Conservation (phyloP, 306 rosid species). For the Gastrolobium bilobum region DNA sequence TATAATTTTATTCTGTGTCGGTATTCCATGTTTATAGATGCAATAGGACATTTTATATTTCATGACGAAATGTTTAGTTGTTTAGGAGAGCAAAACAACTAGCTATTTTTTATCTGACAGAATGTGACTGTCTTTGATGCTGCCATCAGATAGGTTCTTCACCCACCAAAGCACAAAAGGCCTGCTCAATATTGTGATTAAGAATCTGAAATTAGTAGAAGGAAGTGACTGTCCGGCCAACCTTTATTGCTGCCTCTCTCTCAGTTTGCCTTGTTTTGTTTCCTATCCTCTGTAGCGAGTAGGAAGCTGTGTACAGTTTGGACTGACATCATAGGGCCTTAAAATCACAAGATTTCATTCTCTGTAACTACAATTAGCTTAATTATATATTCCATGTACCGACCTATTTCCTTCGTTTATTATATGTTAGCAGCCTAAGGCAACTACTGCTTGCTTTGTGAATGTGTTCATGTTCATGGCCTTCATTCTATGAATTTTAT, state of each 20-base stretch:
- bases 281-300: constrained; percentile 44
- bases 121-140: constrained; percentile 88
- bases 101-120: too few relatives aligned
- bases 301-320: constrained; percentile 59
- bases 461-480: constrained; percentile 8
- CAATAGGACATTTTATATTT: constrained; percentile 1
- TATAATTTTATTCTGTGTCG: neutral
- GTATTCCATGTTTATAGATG: neutral
- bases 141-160: constrained; percentile 95
- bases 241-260: constrained; percentile 31
- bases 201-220: constrained; percentile 38
- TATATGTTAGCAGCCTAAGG: neutral
- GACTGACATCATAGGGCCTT: constrained; percentile 56
- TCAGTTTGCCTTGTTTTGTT: constrained; percentile 29
- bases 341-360: constrained; percentile 45
- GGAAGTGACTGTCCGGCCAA: constrained; percentile 41
- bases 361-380: constrained; percentile 43
- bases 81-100: too few relatives aligned
- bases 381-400: constrained; percentile 9
- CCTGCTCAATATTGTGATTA: constrained; percentile 72
- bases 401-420: neutral
- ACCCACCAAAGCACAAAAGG: constrained; percentile 82
- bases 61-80: too few relatives aligned
- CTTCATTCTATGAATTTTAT: constrained; percentile 11
- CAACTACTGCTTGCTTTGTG: constrained; percentile 25